Evolutionary conservation across 129 eudicot species (phyloP).

Genomic region (Logfia minima): DNA sequence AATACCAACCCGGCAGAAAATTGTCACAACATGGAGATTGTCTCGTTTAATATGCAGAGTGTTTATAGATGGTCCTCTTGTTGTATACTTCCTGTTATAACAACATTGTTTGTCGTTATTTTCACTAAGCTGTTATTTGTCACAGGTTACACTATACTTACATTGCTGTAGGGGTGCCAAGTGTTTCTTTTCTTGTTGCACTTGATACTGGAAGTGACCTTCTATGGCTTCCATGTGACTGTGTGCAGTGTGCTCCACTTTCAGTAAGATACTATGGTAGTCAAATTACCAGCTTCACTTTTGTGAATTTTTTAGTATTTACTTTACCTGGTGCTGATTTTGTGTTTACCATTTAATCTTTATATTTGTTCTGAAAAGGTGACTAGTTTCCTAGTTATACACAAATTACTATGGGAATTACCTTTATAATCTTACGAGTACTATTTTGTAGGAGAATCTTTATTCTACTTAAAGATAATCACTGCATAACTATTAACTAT

Average conservation of each 20-base stretch:
- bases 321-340: constrained; percentile 5
- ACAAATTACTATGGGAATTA: background rate
- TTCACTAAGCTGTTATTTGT: constrained; percentile 21
- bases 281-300: constrained; percentile 45
- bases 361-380: constrained; percentile 8
- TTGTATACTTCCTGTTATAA: constrained; percentile 5
- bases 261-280: constrained; percentile 71
- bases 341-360: background rate
- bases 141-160: constrained; percentile 90
- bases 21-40: background rate
- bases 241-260: constrained; percentile 87
- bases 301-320: constrained; percentile 2
- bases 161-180: constrained; percentile 96
- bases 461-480: background rate
- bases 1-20: background rate
- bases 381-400: background rate
- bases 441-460: constrained; percentile 1
- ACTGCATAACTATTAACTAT: background rate
- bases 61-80: background rate
- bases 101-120: constrained; percentile 13
- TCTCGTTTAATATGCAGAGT: background rate
- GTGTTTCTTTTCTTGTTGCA: constrained; percentile 93
- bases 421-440: background rate
- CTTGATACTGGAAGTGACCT: constrained; percentile 94
- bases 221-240: constrained; percentile 95